These are phyloP conservation scores for Ophiosphaerella korrae DNA, from an alignment of 2,329 filamentous ascomycete genomes.

Conservation along the genomic window DNA sequence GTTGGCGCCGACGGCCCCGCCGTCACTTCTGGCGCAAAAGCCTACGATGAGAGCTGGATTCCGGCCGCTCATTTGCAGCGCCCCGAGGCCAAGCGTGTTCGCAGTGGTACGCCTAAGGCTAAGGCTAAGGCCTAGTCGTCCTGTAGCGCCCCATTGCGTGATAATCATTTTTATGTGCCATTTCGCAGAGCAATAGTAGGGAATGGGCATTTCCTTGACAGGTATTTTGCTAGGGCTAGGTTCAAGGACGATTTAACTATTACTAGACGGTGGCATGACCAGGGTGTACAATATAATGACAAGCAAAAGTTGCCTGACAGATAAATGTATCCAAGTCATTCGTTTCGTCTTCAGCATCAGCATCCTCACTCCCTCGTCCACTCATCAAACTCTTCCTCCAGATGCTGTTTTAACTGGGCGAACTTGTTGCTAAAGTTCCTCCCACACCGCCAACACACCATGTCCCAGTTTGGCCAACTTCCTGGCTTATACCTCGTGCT, in stretches of 20 bases:
- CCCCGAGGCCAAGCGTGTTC: constrained; percentile 70
- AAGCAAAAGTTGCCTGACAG: constrained; percentile 1
- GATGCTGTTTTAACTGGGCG: constrained; percentile 73
- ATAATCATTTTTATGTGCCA: background rate
- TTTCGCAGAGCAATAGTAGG: background rate
- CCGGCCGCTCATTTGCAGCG: constrained; percentile 87
- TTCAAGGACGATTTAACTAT: background rate
- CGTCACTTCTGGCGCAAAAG: constrained; percentile 71
- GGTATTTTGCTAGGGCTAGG: background rate
- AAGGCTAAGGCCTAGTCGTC: constrained; percentile 40
- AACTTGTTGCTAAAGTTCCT: constrained; percentile 76
- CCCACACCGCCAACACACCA: constrained; percentile 86
- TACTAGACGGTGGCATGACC: background rate
- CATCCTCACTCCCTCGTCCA: constrained; percentile 63
- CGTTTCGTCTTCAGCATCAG: too few species aligned
- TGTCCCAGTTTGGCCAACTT: constrained; percentile 67
- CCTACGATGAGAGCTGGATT: constrained; percentile 93
- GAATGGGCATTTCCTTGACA: background rate
- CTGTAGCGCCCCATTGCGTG: background rate
- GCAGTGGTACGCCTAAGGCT: constrained; percentile 52
- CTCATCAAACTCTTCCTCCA: constrained; percentile 72
- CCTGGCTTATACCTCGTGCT: constrained; percentile 67
- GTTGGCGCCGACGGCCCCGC: constrained; percentile 74
- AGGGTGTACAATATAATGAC: constrained; percentile 5
- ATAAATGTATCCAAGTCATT: too few species aligned